Base-by-base conservation (phyloP, 164 flowering plant genomes). In the Stephania yunnanensis region DNA sequence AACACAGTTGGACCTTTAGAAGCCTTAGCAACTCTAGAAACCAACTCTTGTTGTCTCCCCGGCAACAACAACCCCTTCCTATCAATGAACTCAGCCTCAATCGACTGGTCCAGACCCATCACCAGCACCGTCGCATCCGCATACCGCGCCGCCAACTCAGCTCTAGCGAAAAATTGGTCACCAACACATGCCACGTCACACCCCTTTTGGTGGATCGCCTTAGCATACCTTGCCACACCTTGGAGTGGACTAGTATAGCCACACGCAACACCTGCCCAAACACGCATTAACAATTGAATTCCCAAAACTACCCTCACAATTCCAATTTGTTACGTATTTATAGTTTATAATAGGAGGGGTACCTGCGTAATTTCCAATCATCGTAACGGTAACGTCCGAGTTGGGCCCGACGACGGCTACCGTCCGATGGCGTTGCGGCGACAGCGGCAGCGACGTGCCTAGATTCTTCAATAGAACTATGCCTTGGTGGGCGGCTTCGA, bases 401-500 rank as follows among this genome's bases (percentile, higher is more conserved):
- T 93, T 91, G 13, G 98, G 97, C 25, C 98, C 98, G 44, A 93
- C 85, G 20, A 93, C 95, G 8, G 97, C 94, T n/a, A 93, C 76
- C 0, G 90, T 84, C 1, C 83, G 87, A 81, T 87, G 89, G 6
- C 81, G 85, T 1, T 9, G 46, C 9, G 83, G 65, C 8, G 90
- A 90, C 7, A 93, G 75, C 3, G 98, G 97, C 44, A 95, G 81
- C 1, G 82, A 75, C 6, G 83, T 86, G 13, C 90, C 88, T 4
- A 69, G 80, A 36, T 95, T 95, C 78, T 92, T 90, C 46, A 95
- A 85, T 1, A 95, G 86, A 25, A 92, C 99, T 36, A 95, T 89
- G 76, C 98, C 99, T 74, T 95, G 99, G 10, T 89, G 82, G 2
- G 99, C 99, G 0, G 99, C 98, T 75, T 95, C 97, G 2, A 87